phyloP scores from a whole-genome alignment of 1,284 basidiomycete species.

The Neonothopanus nambi region DNA sequence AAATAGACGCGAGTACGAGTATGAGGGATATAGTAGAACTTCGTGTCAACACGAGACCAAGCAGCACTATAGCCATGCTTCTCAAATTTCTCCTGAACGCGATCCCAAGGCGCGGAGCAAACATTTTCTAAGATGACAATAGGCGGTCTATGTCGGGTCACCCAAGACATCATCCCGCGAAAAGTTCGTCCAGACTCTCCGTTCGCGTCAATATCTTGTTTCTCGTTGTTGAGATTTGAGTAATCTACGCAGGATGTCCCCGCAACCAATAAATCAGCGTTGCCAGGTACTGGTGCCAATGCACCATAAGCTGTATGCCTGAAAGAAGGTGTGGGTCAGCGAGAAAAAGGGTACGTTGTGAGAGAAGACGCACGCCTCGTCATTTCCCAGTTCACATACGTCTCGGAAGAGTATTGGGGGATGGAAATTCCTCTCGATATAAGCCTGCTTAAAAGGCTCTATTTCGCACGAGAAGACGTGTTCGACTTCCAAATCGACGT shows the following conservation, averaged over 20 bases:
- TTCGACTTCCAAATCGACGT: slow-evolving; percentile 70
- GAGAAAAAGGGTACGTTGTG: slow-evolving; percentile 4
- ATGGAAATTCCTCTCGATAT: slow-evolving; percentile 94
- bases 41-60: slow-evolving; percentile 82
- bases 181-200: slow-evolving; percentile 92
- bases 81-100: slow-evolving; percentile 77
- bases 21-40: slow-evolving; percentile 93
- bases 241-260: slow-evolving; percentile 98
- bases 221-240: slow-evolving; percentile 91
- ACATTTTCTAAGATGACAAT: slow-evolving; percentile 95
- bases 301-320: slow-evolving; percentile 93
- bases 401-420: slow-evolving; percentile 92
- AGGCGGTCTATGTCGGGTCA: slow-evolving; percentile 83
- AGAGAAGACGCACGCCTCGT: slow-evolving; percentile 60
- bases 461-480: slow-evolving; percentile 98
- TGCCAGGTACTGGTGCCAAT: slow-evolving; percentile 81
- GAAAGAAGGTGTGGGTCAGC: slow-evolving; percentile 17
- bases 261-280: slow-evolving; percentile 89
- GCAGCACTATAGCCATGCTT: slow-evolving; percentile 78
- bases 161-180: slow-evolving; percentile 92
- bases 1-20: slow-evolving; percentile 90
- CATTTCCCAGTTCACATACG: slow-evolving; percentile 86
- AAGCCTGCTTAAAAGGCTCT: slow-evolving; percentile 97
- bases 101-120: slow-evolving; percentile 86
- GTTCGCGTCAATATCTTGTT: slow-evolving; percentile 84